phyloP scores from a whole-genome alignment of 805 yeast species.

The Pichia manshurica region DNA sequence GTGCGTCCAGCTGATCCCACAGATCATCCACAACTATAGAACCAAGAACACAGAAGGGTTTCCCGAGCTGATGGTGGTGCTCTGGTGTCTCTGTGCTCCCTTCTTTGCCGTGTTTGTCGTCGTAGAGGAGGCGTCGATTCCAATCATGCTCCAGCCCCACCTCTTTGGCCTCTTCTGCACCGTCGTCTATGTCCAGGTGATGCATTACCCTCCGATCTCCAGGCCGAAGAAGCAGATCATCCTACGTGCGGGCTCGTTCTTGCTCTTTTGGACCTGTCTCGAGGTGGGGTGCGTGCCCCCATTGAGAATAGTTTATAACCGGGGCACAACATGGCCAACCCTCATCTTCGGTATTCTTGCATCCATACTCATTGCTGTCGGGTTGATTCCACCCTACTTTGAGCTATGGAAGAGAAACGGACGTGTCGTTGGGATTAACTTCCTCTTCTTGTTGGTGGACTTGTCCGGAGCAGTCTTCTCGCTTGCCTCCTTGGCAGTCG shows the following conservation, averaged over 20 bases:
- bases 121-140: conserved; percentile 43
- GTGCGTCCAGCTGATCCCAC: conserved; percentile 86
- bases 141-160: conserved; percentile 49
- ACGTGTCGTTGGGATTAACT: conserved; percentile 50
- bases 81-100: conserved; percentile 66
- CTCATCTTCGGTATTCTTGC: conserved; percentile 46
- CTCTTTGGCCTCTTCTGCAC: conserved; percentile 47
- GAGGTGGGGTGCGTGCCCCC: conserved; percentile 48
- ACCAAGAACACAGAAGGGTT: conserved; percentile 79
- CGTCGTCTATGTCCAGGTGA: conserved; percentile 42
- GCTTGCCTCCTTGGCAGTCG: conserved; percentile 49
- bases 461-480: conserved; percentile 57
- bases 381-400: conserved; percentile 51
- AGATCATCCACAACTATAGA: conserved; percentile 61
- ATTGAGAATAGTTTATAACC: conserved; percentile 39
- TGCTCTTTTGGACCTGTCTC: conserved; percentile 33
- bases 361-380: conserved; percentile 42
- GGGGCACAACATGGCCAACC: conserved; percentile 41
- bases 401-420: conserved; percentile 49
- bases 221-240: conserved; percentile 29
- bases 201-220: conserved; percentile 48
- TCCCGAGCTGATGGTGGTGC: conserved; percentile 80
- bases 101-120: conserved; percentile 50
- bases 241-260: conserved; percentile 30
- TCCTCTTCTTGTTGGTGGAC: conserved; percentile 44